phyloP scores from a whole-genome alignment of 257 asterid genomes.

The Capsicum pubescens region DNA sequence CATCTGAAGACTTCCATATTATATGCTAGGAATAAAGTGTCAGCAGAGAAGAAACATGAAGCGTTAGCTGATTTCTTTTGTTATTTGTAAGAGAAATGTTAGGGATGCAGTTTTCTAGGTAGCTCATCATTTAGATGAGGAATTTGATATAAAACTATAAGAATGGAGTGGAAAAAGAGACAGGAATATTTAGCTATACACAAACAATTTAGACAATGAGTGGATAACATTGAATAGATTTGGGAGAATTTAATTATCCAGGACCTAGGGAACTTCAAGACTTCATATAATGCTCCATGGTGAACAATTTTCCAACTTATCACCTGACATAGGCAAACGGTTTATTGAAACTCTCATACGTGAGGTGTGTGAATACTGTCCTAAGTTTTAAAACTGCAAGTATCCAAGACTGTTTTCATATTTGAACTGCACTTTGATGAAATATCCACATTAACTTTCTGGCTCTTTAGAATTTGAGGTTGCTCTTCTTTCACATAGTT shows the following conservation, averaged over 20 bases:
- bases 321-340: not conserved
- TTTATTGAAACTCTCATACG: not conserved
- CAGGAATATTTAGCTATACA: not conserved
- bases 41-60: not conserved
- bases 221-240: not conserved
- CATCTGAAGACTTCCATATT: constrained; percentile 7
- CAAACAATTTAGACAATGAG: not conserved
- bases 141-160: not conserved
- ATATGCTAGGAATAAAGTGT: not conserved
- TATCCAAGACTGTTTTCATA: not conserved
- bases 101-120: constrained; percentile 7
- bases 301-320: not conserved
- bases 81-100: not conserved
- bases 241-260: not conserved
- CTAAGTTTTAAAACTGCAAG: not conserved
- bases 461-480: not conserved
- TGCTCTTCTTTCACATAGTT: constrained; percentile 15
- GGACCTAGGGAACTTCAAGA: constrained; percentile 2
- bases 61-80: not conserved
- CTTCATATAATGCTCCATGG: not conserved
- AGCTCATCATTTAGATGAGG: not conserved
- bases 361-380: not conserved
- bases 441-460: not conserved
- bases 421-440: not conserved
- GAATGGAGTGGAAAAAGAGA: not conserved